phyloP scores from a whole-genome alignment of 257 asterid species.

The Solanum medicagineum region DNA sequence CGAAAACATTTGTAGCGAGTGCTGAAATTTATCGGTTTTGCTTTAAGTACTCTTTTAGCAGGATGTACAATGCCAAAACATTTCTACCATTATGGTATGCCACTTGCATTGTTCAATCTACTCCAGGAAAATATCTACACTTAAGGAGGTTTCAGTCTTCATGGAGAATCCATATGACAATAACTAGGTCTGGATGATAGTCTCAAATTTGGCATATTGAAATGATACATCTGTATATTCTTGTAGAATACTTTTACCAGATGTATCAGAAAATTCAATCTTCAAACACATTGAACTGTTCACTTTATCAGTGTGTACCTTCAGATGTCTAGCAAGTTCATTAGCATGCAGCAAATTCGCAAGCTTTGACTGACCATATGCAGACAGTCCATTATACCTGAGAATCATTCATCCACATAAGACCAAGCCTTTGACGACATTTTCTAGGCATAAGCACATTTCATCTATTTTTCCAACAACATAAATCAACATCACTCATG shows the following conservation, averaged over 20 bases:
- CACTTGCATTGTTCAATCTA: background rate
- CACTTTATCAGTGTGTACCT: constrained; percentile 23
- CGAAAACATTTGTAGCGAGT: background rate
- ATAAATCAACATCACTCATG: background rate
- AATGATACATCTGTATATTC: background rate
- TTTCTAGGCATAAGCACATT: background rate
- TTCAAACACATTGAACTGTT: background rate
- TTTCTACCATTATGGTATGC: background rate
- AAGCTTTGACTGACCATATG: constrained; percentile 90
- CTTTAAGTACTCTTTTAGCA: background rate
- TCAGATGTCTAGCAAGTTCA: constrained; percentile 50
- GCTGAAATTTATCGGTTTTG: background rate
- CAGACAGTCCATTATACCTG: constrained; percentile 45
- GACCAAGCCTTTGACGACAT: constrained; percentile 28
- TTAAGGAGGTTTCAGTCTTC: background rate
- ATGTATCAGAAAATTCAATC: background rate
- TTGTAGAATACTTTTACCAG: background rate
- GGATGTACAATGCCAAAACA: background rate
- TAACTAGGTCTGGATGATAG: background rate
- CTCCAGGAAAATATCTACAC: background rate
- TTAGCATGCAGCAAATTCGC: constrained; percentile 65
- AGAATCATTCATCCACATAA: constrained; percentile 1
- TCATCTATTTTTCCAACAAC: background rate
- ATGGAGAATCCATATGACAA: background rate
- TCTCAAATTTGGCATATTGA: background rate